Base-by-base conservation (phyloP, 768 basidiomycete genomes). In the Albatrellus ellisii region DNA sequence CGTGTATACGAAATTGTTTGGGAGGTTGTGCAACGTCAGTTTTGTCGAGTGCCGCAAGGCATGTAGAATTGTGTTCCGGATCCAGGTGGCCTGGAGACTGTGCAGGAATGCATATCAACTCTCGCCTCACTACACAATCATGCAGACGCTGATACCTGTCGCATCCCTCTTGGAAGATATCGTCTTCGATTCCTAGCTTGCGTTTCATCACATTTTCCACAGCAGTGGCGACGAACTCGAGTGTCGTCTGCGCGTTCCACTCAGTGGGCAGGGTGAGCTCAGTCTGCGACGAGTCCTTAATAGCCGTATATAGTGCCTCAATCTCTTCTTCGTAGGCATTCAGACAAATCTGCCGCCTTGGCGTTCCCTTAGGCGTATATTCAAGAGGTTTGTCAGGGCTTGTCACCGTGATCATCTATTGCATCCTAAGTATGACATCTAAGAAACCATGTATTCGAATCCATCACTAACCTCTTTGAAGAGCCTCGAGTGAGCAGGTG, bases 381-480 rank as follows among this genome's bases (percentile, higher is more conserved):
- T 61, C 54, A 33, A 74, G 55, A 1, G 68, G 71, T 41, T 68
- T 68, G 0, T 54, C 58, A 17, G 61, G 49, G 3, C 59, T 54
- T 0, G 70, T 59, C 12, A 72, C 52, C 24, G 73, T 34, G 27
- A 75, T 67, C 68, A 74, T 69, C 49, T 75, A 26, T 5, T 26
- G 22, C 25, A 39, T 21, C 9, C 20, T 20, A 35, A 17, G 28
- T 6, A 8, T 6, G 11, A 11, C 21, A 25, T 10, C 7, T 3
- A 6, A 35, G 6, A 25, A 10, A n/a, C 2, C 12, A 32, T 11
- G 5, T n/a, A n/a, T n/a, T n/a, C 4, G 7, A 12, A 17, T 12
- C 1, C 14, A 35, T 14, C 26, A 41, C 38, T n/a, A 12, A 42
- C 46, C 38, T 55, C 51, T 29, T 49, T 52, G 45, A 52, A 52